Base-by-base conservation (phyloP, 148 eudicot species). In the Hydrangea macrophylla region DNA sequence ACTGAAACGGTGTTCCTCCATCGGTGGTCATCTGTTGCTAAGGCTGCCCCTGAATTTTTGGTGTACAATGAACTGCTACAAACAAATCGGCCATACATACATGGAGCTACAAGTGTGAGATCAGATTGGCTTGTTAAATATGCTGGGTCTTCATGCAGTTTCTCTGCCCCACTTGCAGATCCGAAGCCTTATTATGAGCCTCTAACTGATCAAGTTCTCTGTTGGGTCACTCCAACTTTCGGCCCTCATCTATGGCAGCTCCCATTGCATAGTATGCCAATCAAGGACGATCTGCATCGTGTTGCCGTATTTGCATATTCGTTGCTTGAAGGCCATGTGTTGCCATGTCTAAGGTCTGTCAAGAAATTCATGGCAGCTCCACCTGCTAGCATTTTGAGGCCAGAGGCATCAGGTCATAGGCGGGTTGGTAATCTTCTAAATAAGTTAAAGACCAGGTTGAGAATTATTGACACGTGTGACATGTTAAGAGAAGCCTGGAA, bases 271-370 rank as follows among this genome's bases (percentile, higher is more conserved):
- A 68, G 79, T 71, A 55, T 74, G 55, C 92, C 86, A 2, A 85
- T 88, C 27, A 63, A 82, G 62, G 96, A 94, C 45, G 76, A 67
- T 70, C 13, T 24, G 11, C 71, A 56, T 27, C 76, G 92, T 25
- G 87, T 81, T 37, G 70, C 76, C 27, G 87, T 79, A 5, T 94
- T 94, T 77, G 90, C 88, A 36, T 85, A 62, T 76, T 73, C 84
- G 67, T 81, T 94, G 79, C 92, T 94, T 26, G 97, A 87, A 50
- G 99, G 99, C 30, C 77, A 78, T 28, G 90, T 90, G 24, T 62
- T 94, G 64, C 97, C 93, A 9, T 90, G 96, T 79, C 74, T 94
- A 37, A 82, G 81, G 76, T 30, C 73, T n/a, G 83, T 57, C 13
- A 70, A 78, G 70, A 57, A 79, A 48, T 80, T 55, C 76, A 69